Conservation (phyloP, 345 rosid genomes). For the Camelina hispida region DNA sequence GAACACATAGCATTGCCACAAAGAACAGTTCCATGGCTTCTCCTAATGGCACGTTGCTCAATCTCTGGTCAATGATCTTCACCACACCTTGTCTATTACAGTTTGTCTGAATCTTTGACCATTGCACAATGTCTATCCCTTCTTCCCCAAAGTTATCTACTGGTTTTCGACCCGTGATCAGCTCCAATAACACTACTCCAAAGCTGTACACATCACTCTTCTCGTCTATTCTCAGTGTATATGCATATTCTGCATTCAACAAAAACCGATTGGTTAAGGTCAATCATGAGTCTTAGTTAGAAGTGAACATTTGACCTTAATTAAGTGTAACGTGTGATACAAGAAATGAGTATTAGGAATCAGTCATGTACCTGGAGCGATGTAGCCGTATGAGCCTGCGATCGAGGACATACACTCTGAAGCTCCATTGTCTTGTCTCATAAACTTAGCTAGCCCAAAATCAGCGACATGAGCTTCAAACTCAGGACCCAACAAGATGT, state of each 20-base stretch:
- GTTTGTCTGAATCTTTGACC: constrained; percentile 68
- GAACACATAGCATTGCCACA: constrained; percentile 82
- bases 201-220: constrained; percentile 96
- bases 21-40: constrained; percentile 86
- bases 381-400: constrained; percentile 96
- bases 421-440: constrained; percentile 76
- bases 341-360: constrained; percentile 5
- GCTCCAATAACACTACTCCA: constrained; percentile 82
- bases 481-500: constrained; percentile 77
- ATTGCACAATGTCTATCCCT: constrained; percentile 88
- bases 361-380: constrained; percentile 82
- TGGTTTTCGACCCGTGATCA: constrained; percentile 77
- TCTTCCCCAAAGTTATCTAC: constrained; percentile 86
- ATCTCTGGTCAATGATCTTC: constrained; percentile 63
- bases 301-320: not conserved
- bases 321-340: constrained; percentile 2
- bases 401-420: constrained; percentile 96
- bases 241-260: constrained; percentile 70
- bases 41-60: constrained; percentile 56
- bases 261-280: not conserved
- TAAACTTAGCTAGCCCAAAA: constrained; percentile 91
- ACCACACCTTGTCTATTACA: constrained; percentile 65
- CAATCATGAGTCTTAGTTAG: not conserved
- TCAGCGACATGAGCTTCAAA: constrained; percentile 98
- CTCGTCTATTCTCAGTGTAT: constrained; percentile 81